Base-by-base conservation (phyloP, 176 grass and related monocot species). In the Aegilops tauschii region DNA sequence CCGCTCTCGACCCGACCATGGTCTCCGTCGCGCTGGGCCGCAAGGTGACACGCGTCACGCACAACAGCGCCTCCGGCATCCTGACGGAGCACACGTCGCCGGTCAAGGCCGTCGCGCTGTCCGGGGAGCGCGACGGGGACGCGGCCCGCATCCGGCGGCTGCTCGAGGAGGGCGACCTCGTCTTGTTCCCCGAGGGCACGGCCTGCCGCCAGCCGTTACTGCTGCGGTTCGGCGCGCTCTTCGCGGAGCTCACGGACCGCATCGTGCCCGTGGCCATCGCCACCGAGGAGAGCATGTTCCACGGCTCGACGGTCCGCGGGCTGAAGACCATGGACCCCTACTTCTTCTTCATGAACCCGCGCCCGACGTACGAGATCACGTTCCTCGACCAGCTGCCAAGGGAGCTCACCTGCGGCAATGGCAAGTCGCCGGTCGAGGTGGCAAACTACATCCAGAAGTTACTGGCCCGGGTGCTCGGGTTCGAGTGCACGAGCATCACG, bases 341-440 rank as follows among this genome's bases (percentile, higher is more conserved):
- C 86, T 92, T 94, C 67, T 91, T 94, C 73, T 94, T 97, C 86
- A 94, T 97, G 90, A 97, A 97, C 47, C 95, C 90, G 3, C 69
- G 86, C 30, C 95, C 90, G 11, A n/a, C 79, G 32, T 94, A 93
- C 50, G 84, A 82, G 88, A 73, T 97, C 69, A 94, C 95, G 23
- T 97, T 97, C 84, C 78, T 97, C 17, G 78, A 91, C 52, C 92
- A 91, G 82, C 84, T 97, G 65, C 95, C 87, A 3, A 21, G 65
- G 20, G 85, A 90, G 87, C 79, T 93, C 58, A 95, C 92, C 23
- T 93, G 92, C 64, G 52, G 25, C 35, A 79, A 69, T 27, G 95
- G 87, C 61, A 89, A 91, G 84, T 83, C 89, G 56, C 79, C 91
- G 8, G 77, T 88, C 37, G 95, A 95, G 79, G 92, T 97, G 56